Evolutionary conservation across 2,329 filamentous ascomycete species (phyloP).

Genomic region (Periconia macrospinosa): DNA sequence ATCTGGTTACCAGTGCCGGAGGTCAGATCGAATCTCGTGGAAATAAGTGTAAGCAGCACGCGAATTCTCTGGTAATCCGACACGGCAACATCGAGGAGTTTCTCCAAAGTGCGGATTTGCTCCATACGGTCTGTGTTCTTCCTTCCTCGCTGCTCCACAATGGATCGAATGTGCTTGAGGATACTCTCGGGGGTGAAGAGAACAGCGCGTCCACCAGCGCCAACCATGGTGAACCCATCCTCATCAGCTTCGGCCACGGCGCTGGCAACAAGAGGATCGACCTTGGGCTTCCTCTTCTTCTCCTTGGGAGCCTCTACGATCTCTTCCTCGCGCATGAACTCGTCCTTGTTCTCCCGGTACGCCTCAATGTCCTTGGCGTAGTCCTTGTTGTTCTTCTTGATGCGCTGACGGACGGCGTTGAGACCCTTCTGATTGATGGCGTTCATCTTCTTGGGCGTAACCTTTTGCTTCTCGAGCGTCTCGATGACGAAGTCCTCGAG

Average conservation of each 20-base stretch:
- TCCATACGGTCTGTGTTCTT: slow-evolving; percentile 97
- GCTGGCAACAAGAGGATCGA: slow-evolving; percentile 54
- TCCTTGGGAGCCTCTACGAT: slow-evolving; percentile 63
- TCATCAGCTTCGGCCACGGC: slow-evolving; percentile 64
- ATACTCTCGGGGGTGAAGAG: slow-evolving; percentile 97
- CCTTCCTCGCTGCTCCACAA: slow-evolving; percentile 94
- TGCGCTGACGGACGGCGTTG: slow-evolving; percentile 96
- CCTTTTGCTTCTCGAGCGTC: slow-evolving; percentile 88
- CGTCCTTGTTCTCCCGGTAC: slow-evolving; percentile 83
- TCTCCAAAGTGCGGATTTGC: slow-evolving; percentile 98
- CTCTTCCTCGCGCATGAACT: slow-evolving; percentile 83
- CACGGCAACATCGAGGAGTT: slow-evolving; percentile 82
- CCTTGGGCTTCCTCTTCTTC: slow-evolving; percentile 48
- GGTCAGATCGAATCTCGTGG: slow-evolving; percentile 90
- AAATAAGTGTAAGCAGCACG: slow-evolving; percentile 86
- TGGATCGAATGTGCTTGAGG: slow-evolving; percentile 90
- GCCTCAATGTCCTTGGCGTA: slow-evolving; percentile 84
- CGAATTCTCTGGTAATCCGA: slow-evolving; percentile 94
- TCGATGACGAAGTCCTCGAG: slow-evolving; percentile 95
- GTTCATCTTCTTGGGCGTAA: slow-evolving; percentile 98
- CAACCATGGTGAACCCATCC: slow-evolving; percentile 86
- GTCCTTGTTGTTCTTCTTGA: slow-evolving; percentile 98
- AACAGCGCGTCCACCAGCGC: slow-evolving; percentile 83
- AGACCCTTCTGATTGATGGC: slow-evolving; percentile 90
- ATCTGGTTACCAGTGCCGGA: slow-evolving; percentile 79